phyloP scores from a whole-genome alignment of 2,329 filamentous ascomycete species.

The Cordyceps javanica region DNA sequence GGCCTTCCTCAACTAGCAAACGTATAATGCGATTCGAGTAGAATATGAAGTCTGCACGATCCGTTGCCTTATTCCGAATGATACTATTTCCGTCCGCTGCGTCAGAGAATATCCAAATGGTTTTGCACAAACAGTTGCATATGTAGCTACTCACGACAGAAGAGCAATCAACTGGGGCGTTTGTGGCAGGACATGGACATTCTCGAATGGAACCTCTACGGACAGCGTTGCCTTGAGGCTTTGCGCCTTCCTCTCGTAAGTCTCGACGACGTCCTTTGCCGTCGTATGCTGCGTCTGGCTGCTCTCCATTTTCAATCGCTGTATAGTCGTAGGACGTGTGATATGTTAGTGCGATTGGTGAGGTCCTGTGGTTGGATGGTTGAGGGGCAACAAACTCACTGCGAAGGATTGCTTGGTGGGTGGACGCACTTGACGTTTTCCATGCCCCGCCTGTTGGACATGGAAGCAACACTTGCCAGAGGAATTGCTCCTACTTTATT shows the following conservation, averaged over 20 bases:
- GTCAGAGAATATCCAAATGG: slow-evolving; percentile 22
- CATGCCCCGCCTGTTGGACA: too few relatives aligned
- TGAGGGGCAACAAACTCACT: too few relatives aligned
- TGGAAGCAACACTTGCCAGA: too few relatives aligned
- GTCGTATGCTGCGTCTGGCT: not conserved
- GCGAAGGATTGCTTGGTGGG: too few relatives aligned
- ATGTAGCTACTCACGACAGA: slow-evolving; percentile 68
- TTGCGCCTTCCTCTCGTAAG: slow-evolving; percentile 43
- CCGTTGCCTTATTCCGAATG: slow-evolving; percentile 86
- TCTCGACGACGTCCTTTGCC: slow-evolving; percentile 6
- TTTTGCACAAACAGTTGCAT: not conserved
- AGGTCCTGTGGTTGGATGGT: not conserved
- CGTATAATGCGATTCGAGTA: slow-evolving; percentile 98
- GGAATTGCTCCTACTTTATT: too few relatives aligned
- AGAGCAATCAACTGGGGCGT: slow-evolving; percentile 96
- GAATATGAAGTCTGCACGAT: slow-evolving; percentile 96
- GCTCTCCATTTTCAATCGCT: not conserved
- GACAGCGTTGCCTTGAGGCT: slow-evolving; percentile 89
- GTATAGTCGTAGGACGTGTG: not conserved
- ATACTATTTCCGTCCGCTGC: slow-evolving; percentile 55
- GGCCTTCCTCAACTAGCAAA: slow-evolving; percentile 88
- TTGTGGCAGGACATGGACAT: slow-evolving; percentile 84
- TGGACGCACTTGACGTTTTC: too few relatives aligned
- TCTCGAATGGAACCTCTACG: slow-evolving; percentile 70
- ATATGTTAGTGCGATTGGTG: not conserved